phyloP scores from a whole-genome alignment of 2,329 filamentous ascomycete genomes.

The Talaromyces sp. region DNA sequence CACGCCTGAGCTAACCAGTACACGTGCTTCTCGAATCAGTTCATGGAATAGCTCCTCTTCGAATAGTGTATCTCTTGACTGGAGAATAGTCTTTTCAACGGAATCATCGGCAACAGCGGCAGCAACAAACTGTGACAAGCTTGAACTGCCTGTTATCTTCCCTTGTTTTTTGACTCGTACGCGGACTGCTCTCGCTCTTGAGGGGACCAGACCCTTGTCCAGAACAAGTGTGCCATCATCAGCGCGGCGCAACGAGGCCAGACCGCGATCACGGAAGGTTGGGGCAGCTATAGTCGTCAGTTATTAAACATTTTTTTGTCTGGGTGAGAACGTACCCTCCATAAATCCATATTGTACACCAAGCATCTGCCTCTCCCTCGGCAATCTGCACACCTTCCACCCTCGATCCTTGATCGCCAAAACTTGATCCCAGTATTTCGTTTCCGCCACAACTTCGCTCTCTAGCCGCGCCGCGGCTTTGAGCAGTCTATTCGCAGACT shows the following conservation, averaged over 20 bases:
- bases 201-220: conserved; percentile 57
- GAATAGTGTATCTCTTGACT: conserved; percentile 51
- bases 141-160: conserved; percentile 56
- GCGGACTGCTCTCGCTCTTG: conserved; percentile 59
- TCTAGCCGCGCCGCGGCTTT: conserved; percentile 69
- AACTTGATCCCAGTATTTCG: conserved; percentile 84
- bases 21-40: conserved; percentile 74
- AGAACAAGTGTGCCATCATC: conserved; percentile 72
- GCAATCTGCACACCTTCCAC: conserved; percentile 79
- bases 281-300: conserved; percentile 44
- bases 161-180: conserved; percentile 63
- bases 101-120: conserved; percentile 25
- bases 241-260: conserved; percentile 72
- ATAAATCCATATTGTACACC: conserved; percentile 87
- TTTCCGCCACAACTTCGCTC: conserved; percentile 74
- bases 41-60: conserved; percentile 84
- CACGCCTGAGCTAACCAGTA: conserved; percentile 68
- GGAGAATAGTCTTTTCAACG: conserved; percentile 37
- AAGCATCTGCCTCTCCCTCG: conserved; percentile 68
- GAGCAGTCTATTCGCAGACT: conserved; percentile 69
- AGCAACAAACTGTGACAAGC: conserved; percentile 21
- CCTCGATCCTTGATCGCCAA: conserved; percentile 75
- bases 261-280: conserved; percentile 65
- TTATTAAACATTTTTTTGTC: not conserved
- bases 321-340: conserved; percentile 50